Evolutionary conservation across 2,329 filamentous ascomycete genomes (phyloP).

Genomic region (Sordariomycetes sp.): DNA sequence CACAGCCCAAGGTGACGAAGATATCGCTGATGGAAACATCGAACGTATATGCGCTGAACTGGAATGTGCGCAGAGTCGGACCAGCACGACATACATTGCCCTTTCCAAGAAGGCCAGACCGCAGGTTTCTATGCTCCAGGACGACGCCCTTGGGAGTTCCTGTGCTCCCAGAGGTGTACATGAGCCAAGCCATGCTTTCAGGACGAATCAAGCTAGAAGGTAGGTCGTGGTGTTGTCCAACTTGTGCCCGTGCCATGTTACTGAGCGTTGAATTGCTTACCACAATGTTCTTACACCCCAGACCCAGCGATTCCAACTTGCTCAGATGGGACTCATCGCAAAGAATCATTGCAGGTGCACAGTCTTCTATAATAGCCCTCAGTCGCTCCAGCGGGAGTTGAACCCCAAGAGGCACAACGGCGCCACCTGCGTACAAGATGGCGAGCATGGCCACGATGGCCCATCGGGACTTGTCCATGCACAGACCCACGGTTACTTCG

Average conservation of each 20-base stretch:
- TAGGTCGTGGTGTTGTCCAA: neutral
- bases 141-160: constrained; percentile 4
- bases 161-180: constrained; percentile 6
- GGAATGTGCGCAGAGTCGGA: constrained; percentile 2
- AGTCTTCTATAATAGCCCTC: constrained; percentile 3
- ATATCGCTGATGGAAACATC: constrained; percentile 46
- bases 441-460: constrained; percentile 8
- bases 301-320: constrained; percentile 2
- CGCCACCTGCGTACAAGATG: constrained; percentile 8
- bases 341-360: constrained; percentile 2
- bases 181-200: constrained; percentile 4
- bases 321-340: constrained; percentile 2
- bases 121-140: constrained; percentile 2
- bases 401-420: constrained; percentile 4
- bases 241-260: constrained; percentile 1
- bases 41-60: constrained; percentile 32
- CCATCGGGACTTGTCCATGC: constrained; percentile 9
- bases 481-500: constrained; percentile 8
- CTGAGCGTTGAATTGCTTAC: constrained; percentile 1
- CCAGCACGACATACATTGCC: neutral
- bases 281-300: neutral
- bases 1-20: constrained; percentile 38
- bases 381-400: constrained; percentile 3
- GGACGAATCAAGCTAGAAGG: constrained; percentile 1
- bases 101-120: neutral